phyloP scores from a whole-genome alignment of 2,329 filamentous ascomycete genomes.

The Penicillium sp. region DNA sequence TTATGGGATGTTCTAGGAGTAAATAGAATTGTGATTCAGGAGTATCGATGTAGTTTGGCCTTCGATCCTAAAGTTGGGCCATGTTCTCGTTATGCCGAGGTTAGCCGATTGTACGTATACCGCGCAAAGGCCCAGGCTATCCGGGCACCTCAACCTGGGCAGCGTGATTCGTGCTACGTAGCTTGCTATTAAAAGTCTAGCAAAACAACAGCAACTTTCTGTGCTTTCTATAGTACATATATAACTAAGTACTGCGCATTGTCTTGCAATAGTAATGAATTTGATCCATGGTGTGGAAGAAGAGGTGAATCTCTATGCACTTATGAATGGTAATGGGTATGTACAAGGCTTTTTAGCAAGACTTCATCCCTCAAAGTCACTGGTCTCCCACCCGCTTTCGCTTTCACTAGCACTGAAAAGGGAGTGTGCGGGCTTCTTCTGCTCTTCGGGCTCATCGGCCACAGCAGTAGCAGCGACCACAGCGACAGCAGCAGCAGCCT shows the following conservation, averaged over 20 bases:
- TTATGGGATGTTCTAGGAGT: neutral
- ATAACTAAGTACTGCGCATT: neutral
- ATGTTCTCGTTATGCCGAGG: neutral
- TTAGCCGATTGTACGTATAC: neutral
- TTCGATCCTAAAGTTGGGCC: neutral
- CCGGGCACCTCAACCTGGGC: too few species aligned
- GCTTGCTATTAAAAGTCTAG: too few species aligned
- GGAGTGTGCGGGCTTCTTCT: conserved; percentile 12
- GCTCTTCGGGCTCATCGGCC: conserved; percentile 4
- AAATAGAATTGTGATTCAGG: neutral
- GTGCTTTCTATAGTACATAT: too few species aligned
- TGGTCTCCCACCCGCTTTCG: conserved; percentile 37
- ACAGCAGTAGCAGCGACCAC: conserved; percentile 5
- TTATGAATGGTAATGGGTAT: neutral
- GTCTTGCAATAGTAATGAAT: neutral
- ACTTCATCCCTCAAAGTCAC: conserved; percentile 13
- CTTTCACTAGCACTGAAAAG: conserved; percentile 39
- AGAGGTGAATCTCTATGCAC: neutral
- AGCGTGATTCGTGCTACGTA: too few species aligned
- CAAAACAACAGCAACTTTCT: too few species aligned
- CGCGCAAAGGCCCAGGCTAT: too few species aligned
- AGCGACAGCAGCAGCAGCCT: conserved; percentile 7
- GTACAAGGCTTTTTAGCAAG: neutral
- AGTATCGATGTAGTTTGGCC: neutral
- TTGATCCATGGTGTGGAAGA: neutral